A percentile compares a stretch with the other conserved stretches of the same genome.
Conservation (phyloP, 371 early-diverging fungal genomes). For the Mucor mucedo region DNA sequence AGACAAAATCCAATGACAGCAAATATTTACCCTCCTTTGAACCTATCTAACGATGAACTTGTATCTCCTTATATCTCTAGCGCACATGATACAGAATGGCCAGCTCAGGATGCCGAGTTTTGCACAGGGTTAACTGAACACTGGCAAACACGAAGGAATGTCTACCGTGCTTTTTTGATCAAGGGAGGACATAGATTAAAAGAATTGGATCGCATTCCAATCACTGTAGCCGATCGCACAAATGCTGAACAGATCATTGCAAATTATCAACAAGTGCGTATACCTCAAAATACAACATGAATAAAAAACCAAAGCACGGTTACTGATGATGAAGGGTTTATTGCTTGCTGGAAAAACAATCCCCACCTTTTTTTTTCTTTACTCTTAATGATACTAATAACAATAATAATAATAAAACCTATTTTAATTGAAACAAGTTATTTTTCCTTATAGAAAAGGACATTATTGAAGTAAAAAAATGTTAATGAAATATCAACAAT, state of each 20-base stretch:
- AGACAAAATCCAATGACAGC: conserved; percentile 41
- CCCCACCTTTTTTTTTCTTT: no score
- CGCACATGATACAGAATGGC: conserved; percentile 49
- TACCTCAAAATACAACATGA: no score
- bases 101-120: conserved; percentile 45
- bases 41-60: not conserved
- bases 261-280: conserved; percentile 2
- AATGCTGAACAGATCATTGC: conserved; percentile 11
- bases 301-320: no score
- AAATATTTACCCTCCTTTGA: conserved; percentile 40
- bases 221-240: conserved; percentile 17
- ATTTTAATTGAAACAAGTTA: no score
- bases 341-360: no score
- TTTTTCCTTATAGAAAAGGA: no score
- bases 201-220: conserved; percentile 49
- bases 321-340: no score
- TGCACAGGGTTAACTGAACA: conserved; percentile 37
- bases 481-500: no score
- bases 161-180: conserved; percentile 53
- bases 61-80: conserved; percentile 39
- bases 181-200: conserved; percentile 46
- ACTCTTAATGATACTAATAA: no score
- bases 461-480: no score
- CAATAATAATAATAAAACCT: no score
- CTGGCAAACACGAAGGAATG: conserved; percentile 47